Evolutionary conservation across 2,329 filamentous ascomycete species (phyloP).

Genomic region (Penicillium palitans): DNA sequence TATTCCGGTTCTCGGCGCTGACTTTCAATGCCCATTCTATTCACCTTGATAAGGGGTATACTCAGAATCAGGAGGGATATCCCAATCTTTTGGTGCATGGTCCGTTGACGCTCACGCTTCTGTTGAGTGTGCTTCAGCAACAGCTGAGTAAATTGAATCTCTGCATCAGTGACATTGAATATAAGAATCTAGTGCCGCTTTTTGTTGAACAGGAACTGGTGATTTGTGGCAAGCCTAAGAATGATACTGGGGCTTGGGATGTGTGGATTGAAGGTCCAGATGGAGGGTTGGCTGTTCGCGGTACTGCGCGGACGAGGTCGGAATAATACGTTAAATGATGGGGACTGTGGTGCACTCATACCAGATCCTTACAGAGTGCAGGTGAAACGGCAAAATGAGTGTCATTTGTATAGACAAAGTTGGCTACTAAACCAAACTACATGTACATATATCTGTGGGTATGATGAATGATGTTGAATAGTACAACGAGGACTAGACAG

Average conservation of each 20-base stretch:
- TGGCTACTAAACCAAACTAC: no score
- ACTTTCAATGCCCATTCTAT: slow-evolving; percentile 92
- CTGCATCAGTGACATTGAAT: slow-evolving; percentile 62
- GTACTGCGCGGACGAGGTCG: slow-evolving; percentile 40
- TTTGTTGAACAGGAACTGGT: slow-evolving; percentile 71
- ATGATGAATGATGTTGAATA: no score
- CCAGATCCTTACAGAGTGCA: not conserved
- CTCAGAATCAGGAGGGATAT: slow-evolving; percentile 70
- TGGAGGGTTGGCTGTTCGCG: slow-evolving; percentile 66
- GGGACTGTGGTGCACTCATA: not conserved
- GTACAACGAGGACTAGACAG: no score
- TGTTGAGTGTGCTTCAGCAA: slow-evolving; percentile 67
- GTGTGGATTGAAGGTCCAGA: slow-evolving; percentile 65
- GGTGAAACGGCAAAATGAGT: not conserved
- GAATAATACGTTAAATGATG: not conserved
- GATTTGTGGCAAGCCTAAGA: slow-evolving; percentile 63
- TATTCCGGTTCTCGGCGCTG: slow-evolving; percentile 89
- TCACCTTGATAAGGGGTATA: slow-evolving; percentile 75
- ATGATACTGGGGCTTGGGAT: slow-evolving; percentile 52
- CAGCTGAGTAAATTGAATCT: slow-evolving; percentile 47
- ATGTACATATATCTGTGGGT: no score
- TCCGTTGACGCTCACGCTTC: slow-evolving; percentile 73
- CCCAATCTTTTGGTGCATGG: slow-evolving; percentile 79
- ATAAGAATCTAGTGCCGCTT: slow-evolving; percentile 78
- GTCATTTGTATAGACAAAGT: not conserved